Evolutionary conservation across 371 early-diverging fungal species (phyloP), one percentile per base, ranked within the genome.

Genomic region (Saksenaea vasiformis): DNA sequence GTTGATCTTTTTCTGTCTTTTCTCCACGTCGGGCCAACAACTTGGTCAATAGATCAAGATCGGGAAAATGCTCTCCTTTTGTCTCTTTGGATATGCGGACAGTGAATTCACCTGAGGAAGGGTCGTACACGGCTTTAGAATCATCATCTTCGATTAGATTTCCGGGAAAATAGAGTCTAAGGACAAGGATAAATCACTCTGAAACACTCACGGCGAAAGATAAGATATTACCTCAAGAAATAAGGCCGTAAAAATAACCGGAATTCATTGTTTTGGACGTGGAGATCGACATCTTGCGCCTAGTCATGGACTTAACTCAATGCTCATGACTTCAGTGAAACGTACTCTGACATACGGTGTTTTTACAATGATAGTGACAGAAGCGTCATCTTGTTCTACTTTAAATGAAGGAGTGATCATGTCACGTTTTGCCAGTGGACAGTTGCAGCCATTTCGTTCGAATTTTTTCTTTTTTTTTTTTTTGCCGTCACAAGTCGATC

Each of bases 381-480:
- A 85, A 36, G 84, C 79, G 26, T 88, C 81, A 65, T 94, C 91
- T 68, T 98, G 97, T 9, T 86, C 81, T 19, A 94, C 85, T 47
- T 77, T 77, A 72, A 98, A 98, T 14, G 79, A 72, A 5, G 98
- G 97, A n/a, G 96, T 96, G 60, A 97, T 88, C 98, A 98, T 97
- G 64, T 54, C 43, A 14, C 43, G 27, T 26, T 35, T 17, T 19
- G 28, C 34, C 44, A 44, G 43, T 35, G 36, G 53, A 24, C 10
- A 4, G 22, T 22, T n/a, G 51, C 22, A 22, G n/a, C 22, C 22
- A 19, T 47, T 47, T 47, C 11, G n/a, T n/a, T n/a, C n/a, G n/a
- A n/a, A n/a, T 47, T 47, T 47, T 47, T 47, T 22, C 51, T 19
- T 8, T 8, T 47, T 47, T 19, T 10, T 47, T 47, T 47, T 47